Evolutionary conservation across 2,329 filamentous ascomycete species (phyloP), one percentile per base, ranked within the genome.

Genomic region (Calonectria ilicicola): DNA sequence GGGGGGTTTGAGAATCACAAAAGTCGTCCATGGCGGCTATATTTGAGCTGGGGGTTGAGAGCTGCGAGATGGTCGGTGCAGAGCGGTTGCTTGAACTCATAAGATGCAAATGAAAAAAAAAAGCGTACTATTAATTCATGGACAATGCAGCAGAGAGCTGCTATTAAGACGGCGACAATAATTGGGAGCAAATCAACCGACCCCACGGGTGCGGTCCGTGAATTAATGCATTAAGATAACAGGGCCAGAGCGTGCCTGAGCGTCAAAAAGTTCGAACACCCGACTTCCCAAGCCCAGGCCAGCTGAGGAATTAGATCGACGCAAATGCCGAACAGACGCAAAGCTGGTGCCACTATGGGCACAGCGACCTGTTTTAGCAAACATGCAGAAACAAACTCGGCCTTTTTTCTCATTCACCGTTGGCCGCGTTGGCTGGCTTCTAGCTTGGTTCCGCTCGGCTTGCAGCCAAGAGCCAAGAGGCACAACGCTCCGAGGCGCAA

Each of bases 171-270:
- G 15, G 32, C 56, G 23, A 44, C 53, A 23, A 38, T 17, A 32
- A 26, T 12, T 42, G 29, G 53, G 21, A 63, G 58, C 35, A 46
- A 15, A 15, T 53, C 35, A 38, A 69, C 29, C 47, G 21, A 69
- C 44, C 44, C n/a, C 46, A 21, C 19, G 44, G 26, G 46, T 69
- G 58, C 32, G 58, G 46, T 51, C 66, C 66, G 35, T 69, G 66
- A 63, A 63, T 68, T 56, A 68, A 68, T 68, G 66, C 35, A 63
- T 21, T 38, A 40, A 51, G 21, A 63, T 63, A 49, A 53, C 47
- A 44, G 47, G 32, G 35, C 44, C 32, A 53, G 66, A 69, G 58
- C 46, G 58, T 42, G 58, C 35, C 46, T 27, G 58, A 63, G 23
- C 56, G 49, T 29, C 19, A 15, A 63, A 14, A 63, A 27, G 21